Base-by-base conservation (phyloP, 768 basidiomycete genomes). In the Kwoniella dendrophila region DNA sequence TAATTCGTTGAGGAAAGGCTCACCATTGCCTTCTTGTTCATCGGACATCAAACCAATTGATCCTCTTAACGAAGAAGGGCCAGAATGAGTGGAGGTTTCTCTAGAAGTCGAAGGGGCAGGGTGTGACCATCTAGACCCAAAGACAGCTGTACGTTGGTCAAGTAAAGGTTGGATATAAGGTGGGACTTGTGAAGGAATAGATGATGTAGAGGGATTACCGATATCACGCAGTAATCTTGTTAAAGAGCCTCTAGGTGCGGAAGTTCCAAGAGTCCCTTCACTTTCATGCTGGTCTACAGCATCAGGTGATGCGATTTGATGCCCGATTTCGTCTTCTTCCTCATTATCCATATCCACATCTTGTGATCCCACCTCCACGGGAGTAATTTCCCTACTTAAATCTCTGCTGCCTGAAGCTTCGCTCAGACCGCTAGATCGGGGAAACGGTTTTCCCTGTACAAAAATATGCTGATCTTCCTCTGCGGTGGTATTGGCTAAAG, bases 181-280 rank as follows among this genome's bases (percentile, higher is more conserved):
- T 34, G 49, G 49, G 14, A 33, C 32, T 16, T 33, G 49, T 14
- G 49, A n/a, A 33, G 49, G 16, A 51, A 2, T 24, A 14, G 27
- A 16, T 2, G 36, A 24, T 41, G 34, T 14, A 18, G 53, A 2
- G 36, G 49, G 47, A 40, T 47, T 40, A n/a, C 56, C 50, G 18
- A 60, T 60, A 20, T 60, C 59, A 22, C 50, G 59, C 26, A 60
- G 33, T 14, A 60, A 40, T 10, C 59, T 49, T 32, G 59, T 60
- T 16, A 60, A 40, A 6, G 59, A 60, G 4, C 59, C 59, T 41
- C 29, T 10, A 26, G 49, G 53, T 0, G 53, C 41, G 7, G 38
- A 55, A 40, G 38, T n/a, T 55, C 20, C 53, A 24, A 33, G 11
- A 10, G 29, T 44, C 18, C n/a, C 56, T 24, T 14, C 34, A 2